Conservation (phyloP, 352 stramenopile genomes). For the Blastocystis sp. region DNA sequence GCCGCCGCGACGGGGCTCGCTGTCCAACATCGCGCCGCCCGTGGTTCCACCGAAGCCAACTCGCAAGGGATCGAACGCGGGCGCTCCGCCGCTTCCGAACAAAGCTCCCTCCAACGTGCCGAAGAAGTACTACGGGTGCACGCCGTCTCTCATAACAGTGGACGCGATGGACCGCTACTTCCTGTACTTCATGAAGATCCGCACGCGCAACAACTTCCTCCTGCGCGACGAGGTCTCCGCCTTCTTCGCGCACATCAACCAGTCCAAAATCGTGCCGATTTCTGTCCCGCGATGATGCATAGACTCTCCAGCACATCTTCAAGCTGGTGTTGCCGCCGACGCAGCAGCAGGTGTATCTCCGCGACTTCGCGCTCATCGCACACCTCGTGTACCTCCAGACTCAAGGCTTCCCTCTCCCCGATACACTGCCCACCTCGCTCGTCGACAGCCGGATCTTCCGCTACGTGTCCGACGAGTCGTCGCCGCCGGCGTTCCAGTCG, state of each 20-base stretch:
- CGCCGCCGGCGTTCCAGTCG: not conserved
- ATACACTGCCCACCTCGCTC: not conserved
- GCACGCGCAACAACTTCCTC: conserved; percentile 11
- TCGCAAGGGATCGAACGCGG: not conserved
- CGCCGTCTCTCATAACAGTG: conserved; percentile 4
- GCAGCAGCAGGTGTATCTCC: not conserved
- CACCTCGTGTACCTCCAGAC: conserved; percentile 43
- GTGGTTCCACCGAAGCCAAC: not conserved
- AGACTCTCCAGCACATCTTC: conserved; percentile 15
- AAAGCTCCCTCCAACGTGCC: too few relatives aligned
- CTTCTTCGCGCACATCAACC: conserved; percentile 36
- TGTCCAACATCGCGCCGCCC: too few relatives aligned
- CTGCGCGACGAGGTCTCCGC: not conserved
- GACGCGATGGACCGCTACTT: conserved; percentile 38
- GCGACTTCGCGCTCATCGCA: conserved; percentile 8
- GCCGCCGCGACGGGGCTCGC: too few relatives aligned
- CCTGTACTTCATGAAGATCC: conserved; percentile 37
- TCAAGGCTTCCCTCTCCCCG: conserved; percentile 19
- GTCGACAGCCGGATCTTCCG: not conserved
- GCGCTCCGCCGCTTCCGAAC: too few relatives aligned
- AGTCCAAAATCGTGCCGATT: not conserved
- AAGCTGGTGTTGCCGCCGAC: not conserved
- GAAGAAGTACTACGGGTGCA: not conserved
- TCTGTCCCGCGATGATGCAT: not conserved
- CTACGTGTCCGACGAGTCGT: conserved; percentile 17